Evolutionary conservation across 1,284 basidiomycete genomes (phyloP), one percentile per base, ranked within the genome.

Genomic region (Leucoagaricus sp.): DNA sequence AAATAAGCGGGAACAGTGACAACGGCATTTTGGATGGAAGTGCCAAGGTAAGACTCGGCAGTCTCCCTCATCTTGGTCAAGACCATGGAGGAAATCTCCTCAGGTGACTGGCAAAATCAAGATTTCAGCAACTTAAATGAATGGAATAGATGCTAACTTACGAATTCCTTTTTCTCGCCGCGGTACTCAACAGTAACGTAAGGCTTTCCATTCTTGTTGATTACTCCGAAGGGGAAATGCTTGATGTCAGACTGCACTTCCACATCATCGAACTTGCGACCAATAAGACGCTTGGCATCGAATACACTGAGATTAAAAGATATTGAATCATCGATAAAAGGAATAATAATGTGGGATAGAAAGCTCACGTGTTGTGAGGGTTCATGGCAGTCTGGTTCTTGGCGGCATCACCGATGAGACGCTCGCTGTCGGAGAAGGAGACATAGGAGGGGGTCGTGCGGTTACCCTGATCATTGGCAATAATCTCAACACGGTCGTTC

Each of bases 1-100:
- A 98, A 98, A 84, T 98, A 97, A 54, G 95, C 94, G 48, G 94
- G 95, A 61, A 96, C 94, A 59, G 93, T 95, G 70, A 97, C 88
- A 66, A 97, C 94, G 61, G 96, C 96, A 70, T 96, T 92, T 70
- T 75, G 86, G 72, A 96, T 81, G 62, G 80, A 85, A 55, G 75
- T 77, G 61, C 96, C 96, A 65, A 99, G 88, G 80, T 98, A 98
- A 25, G 96, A 92, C 81, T 98, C 96, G 47, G 96, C 96, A 57
- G 87, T 94, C 81, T 98, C 96, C 83, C 93, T 95, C 96, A 98
- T 98, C 84, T 98, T 98, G 65, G 86, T 78, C 59, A 98, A 85
- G 64, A 99, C 85, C 96, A 99, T 99, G 59, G 96, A 95, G 3
- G 95, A 98, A 68, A 99, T 87, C 77, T 98, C 96, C 73, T 98